phyloP scores from a whole-genome alignment of 169 alveolate species.

The Plasmodium ovale region DNA sequence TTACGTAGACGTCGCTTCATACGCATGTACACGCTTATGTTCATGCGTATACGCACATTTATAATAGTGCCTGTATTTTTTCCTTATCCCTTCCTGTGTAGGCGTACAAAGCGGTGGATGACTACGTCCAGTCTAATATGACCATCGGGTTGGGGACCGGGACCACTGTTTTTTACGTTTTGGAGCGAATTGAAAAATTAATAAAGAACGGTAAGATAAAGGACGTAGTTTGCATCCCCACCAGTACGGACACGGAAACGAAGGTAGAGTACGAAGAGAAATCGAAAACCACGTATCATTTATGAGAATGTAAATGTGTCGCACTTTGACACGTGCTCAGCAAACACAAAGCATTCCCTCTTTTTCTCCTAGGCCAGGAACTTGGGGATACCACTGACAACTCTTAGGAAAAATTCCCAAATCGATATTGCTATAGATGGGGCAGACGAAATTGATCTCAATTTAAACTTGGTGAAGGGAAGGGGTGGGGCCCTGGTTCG shows the following conservation, averaged over 20 bases:
- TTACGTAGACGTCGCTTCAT: neutral
- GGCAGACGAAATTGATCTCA: slow-evolving; percentile 87
- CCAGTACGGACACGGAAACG: slow-evolving; percentile 84
- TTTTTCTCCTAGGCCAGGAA: slow-evolving; percentile 78
- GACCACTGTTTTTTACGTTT: slow-evolving; percentile 85
- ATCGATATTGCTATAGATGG: slow-evolving; percentile 90
- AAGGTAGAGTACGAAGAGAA: slow-evolving; percentile 57
- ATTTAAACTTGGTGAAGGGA: slow-evolving; percentile 87
- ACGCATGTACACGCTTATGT: neutral
- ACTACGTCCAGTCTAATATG: slow-evolving; percentile 82
- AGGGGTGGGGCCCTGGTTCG: slow-evolving; percentile 91
- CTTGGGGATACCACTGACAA: slow-evolving; percentile 82
- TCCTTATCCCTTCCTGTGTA: slow-evolving; percentile 17
- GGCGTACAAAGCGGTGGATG: slow-evolving; percentile 89
- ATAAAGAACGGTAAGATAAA: slow-evolving; percentile 79
- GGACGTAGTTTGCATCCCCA: slow-evolving; percentile 83
- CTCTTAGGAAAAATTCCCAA: slow-evolving; percentile 57
- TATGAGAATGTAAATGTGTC: neutral
- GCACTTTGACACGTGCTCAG: neutral
- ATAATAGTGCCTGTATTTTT: neutral
- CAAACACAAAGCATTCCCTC: no score
- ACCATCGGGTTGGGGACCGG: slow-evolving; percentile 91
- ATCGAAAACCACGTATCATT: neutral
- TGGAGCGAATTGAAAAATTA: slow-evolving; percentile 84
- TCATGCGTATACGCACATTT: neutral